A percentile compares a stretch with the other conserved stretches of the same genome.
These are phyloP conservation scores for Brassica cretica DNA, from an alignment of 345 rosid genomes.

Conservation along the genomic window DNA sequence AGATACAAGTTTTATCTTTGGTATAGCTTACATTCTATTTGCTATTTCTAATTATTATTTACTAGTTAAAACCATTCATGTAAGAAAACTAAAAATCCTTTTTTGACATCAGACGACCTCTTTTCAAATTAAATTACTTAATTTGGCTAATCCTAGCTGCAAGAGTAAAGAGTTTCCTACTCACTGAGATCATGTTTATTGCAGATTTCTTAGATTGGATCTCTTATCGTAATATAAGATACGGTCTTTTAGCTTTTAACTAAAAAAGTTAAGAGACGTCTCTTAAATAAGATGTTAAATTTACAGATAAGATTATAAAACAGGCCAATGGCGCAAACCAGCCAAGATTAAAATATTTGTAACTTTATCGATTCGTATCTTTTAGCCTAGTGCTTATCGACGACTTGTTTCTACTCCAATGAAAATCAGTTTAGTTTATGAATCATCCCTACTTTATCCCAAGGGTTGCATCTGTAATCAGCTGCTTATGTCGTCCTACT, in stretches of 20 bases:
- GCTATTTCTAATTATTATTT: neutral
- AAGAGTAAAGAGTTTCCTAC: neutral
- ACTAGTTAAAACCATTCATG: neutral
- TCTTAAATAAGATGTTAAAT: no score
- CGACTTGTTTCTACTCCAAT: conserved; percentile 5
- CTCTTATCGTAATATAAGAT: no score
- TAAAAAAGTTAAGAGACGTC: no score
- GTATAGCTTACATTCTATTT: neutral
- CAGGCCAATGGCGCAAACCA: neutral
- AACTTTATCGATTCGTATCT: neutral
- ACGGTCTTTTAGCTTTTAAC: no score
- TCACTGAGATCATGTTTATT: no score
- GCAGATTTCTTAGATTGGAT: no score
- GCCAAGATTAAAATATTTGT: neutral
- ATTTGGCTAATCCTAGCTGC: neutral
- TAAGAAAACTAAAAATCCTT: neutral
- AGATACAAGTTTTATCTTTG: neutral
- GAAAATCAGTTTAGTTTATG: neutral
- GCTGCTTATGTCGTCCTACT: conserved; percentile 4
- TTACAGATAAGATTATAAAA: neutral
- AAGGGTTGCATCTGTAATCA: neutral
- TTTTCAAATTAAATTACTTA: no score
- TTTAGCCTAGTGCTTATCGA: conserved; percentile 1
- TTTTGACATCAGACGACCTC: no score
- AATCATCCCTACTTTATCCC: neutral